Percentiles rank a stretch among this genome's conserved stretches.
Evolutionary conservation across 495 filamentous ascomycete genomes (phyloP).

Genomic region (Neurospora sp.): DNA sequence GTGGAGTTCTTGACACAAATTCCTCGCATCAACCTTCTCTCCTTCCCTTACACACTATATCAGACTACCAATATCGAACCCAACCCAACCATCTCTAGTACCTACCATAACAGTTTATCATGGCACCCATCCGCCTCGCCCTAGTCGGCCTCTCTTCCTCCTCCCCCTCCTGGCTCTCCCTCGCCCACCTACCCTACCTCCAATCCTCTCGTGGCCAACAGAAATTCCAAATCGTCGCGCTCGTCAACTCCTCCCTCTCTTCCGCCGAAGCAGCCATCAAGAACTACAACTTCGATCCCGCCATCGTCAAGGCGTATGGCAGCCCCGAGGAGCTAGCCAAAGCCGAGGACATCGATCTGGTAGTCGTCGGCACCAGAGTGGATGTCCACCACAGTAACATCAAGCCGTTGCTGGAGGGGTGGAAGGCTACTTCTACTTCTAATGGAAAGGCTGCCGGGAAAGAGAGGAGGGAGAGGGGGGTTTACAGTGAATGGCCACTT

Average conservation of each 20-base stretch:
- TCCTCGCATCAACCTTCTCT: not conserved
- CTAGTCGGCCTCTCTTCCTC: conserved; percentile 48
- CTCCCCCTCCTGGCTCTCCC: conserved; percentile 42
- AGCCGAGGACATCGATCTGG: conserved; percentile 45
- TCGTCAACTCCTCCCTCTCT: conserved; percentile 45
- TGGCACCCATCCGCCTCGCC: conserved; percentile 41
- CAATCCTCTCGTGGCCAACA: conserved; percentile 24
- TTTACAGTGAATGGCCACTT: conserved; percentile 52
- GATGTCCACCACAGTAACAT: conserved; percentile 38
- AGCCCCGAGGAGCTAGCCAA: conserved; percentile 35
- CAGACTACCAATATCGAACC: too few species aligned
- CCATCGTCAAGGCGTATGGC: conserved; percentile 39
- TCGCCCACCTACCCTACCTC: conserved; percentile 48
- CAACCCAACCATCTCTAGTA: too few species aligned
- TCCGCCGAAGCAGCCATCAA: conserved; percentile 40
- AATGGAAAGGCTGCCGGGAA: not conserved
- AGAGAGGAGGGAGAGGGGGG: not conserved
- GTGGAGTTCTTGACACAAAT: not conserved
- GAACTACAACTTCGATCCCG: conserved; percentile 29
- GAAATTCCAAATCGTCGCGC: conserved; percentile 46
- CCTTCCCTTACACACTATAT: not conserved
- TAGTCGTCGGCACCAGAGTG: conserved; percentile 44
- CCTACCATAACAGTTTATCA: not conserved
- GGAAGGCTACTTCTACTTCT: conserved; percentile 29
- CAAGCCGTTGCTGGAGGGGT: conserved; percentile 36